Conservation (phyloP, 31 red algal species). For the Bonnemaisonia californica region DNA sequence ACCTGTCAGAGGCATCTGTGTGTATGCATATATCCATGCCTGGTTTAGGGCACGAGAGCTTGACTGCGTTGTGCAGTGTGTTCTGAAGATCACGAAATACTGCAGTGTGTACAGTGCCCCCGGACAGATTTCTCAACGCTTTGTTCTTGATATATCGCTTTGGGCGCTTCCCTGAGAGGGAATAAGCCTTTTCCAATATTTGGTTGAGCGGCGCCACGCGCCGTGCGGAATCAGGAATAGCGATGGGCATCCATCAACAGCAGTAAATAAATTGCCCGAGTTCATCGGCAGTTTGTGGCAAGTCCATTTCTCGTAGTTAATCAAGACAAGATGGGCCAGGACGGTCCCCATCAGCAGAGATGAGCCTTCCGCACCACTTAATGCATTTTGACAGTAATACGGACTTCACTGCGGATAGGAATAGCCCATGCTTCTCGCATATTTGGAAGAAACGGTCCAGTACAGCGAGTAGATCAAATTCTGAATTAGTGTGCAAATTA, state of each 20-base stretch:
- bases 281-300: neutral
- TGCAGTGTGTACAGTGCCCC: neutral
- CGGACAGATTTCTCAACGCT: neutral
- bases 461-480: neutral
- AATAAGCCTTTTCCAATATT: slow-evolving; percentile 34
- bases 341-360: slow-evolving; percentile 17
- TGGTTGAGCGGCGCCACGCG: neutral
- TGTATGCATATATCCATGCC: neutral
- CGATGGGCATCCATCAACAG: slow-evolving; percentile 19
- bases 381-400: slow-evolving; percentile 17
- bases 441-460: slow-evolving; percentile 34
- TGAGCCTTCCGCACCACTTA: slow-evolving; percentile 38
- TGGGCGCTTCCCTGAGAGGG: neutral
- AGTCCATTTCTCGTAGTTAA: neutral
- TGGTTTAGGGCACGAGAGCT: neutral
- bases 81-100: neutral
- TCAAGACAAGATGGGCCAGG: slow-evolving; percentile 17
- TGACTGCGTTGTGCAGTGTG: neutral
- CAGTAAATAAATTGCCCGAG: slow-evolving; percentile 34
- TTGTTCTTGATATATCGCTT: slow-evolving; percentile 6
- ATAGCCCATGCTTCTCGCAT: slow-evolving; percentile 5
- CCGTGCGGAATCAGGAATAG: slow-evolving; percentile 5
- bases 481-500: slow-evolving; percentile 16
- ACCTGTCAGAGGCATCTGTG: neutral
- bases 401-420: slow-evolving; percentile 25